Evolutionary conservation across 2,329 filamentous ascomycete genomes (phyloP).

Genomic region (Akanthomyces muscarius): DNA sequence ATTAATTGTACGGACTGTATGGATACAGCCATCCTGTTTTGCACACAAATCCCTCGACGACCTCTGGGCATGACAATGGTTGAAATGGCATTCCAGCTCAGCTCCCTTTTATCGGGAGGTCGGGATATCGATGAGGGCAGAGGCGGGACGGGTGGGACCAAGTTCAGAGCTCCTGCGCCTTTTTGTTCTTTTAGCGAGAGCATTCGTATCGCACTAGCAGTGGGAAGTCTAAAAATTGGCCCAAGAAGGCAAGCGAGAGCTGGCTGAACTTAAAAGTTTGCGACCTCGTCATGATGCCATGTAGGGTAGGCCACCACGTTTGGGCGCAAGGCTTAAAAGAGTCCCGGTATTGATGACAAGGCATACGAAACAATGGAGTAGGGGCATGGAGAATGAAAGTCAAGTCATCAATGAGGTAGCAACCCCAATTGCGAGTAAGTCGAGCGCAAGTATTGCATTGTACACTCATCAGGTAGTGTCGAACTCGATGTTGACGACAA

Average conservation of each 20-base stretch:
- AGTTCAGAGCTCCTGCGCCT: too few relatives aligned
- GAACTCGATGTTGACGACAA: too few relatives aligned
- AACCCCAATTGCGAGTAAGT: too few relatives aligned
- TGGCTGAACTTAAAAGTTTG: background rate
- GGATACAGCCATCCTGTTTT: background rate
- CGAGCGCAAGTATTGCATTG: too few relatives aligned
- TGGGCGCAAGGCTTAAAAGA: background rate
- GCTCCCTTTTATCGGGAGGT: background rate
- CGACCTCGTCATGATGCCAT: background rate
- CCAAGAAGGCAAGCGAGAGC: background rate
- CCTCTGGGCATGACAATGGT: background rate
- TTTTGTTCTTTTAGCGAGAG: too few relatives aligned
- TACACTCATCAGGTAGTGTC: too few relatives aligned
- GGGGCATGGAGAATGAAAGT: background rate
- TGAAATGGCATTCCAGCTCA: background rate
- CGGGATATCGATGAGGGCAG: background rate
- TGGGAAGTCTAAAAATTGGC: constrained; percentile 2
- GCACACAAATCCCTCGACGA: background rate
- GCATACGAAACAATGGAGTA: background rate
- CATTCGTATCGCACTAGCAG: too few relatives aligned
- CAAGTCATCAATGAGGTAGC: background rate
- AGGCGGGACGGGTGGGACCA: too few relatives aligned
- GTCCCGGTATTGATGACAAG: too few relatives aligned
- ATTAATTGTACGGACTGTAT: background rate
- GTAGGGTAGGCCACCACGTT: background rate